Conservation (phyloP, 441 rosid genomes). For the Eutrema salsugineum region DNA sequence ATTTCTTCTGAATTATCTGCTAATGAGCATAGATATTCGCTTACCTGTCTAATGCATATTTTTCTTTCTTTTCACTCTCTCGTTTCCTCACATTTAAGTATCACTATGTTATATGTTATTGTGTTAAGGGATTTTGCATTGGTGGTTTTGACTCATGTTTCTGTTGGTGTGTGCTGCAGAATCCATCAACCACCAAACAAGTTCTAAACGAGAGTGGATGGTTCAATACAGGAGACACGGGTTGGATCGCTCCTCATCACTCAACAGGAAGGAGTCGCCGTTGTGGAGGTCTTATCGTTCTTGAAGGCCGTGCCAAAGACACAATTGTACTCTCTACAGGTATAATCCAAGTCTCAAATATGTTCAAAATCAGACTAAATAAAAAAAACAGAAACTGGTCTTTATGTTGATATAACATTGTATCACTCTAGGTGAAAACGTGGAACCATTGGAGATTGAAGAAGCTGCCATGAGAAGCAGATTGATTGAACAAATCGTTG, state of each 20-base stretch:
- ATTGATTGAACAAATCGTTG: slow-evolving; percentile 77
- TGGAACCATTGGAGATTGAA: slow-evolving; percentile 85
- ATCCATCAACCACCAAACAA: slow-evolving; percentile 65
- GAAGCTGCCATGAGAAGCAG: slow-evolving; percentile 85
- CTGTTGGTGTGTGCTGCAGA: slow-evolving; percentile 37
- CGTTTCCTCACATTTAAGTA: background rate
- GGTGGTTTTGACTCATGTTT: background rate
- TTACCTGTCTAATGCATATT: background rate
- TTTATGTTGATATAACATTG: background rate
- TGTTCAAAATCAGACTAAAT: background rate
- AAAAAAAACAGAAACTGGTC: background rate
- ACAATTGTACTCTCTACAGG: slow-evolving; percentile 96
- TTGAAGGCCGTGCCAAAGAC: slow-evolving; percentile 96
- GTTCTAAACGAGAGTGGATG: slow-evolving; percentile 75
- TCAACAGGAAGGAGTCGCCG: slow-evolving; percentile 70
- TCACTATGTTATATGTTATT: background rate
- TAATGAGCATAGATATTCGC: background rate
- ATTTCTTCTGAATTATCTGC: background rate
- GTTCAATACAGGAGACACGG: slow-evolving; percentile 87
- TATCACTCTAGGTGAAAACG: slow-evolving; percentile 70
- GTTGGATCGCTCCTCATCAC: slow-evolving; percentile 92
- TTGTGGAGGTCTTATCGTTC: slow-evolving; percentile 82
- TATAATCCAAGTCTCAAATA: slow-evolving; percentile 22
- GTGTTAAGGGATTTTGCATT: background rate
- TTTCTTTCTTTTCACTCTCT: background rate